A percentile compares a stretch with the other conserved stretches of the same genome.
Conservation (phyloP, 148 eudicot species). For the Arbutus unedo region DNA sequence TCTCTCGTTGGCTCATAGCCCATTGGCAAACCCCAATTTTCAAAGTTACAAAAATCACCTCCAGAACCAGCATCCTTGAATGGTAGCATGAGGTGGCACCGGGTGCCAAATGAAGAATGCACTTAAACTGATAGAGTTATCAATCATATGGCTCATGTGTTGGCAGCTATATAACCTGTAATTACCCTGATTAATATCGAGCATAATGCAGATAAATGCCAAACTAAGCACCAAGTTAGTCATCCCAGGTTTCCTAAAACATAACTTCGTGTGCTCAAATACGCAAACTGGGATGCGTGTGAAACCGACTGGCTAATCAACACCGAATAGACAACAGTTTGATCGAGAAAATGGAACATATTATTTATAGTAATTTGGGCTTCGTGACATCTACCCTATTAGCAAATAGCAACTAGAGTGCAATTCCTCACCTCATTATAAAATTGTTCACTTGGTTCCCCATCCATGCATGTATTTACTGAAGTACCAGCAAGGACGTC, state of each 20-base stretch:
- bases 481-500: constrained; percentile 14
- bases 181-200: not conserved
- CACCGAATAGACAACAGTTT: not conserved
- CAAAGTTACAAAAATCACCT: not conserved
- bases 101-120: not conserved
- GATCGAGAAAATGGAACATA: not conserved
- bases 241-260: not conserved
- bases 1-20: not conserved
- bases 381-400: not conserved
- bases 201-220: not conserved
- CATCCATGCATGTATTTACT: constrained; percentile 26
- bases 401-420: not conserved
- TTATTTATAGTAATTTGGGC: not conserved
- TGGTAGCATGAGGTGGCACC: not conserved
- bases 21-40: too few species aligned
- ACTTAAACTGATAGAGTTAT: not conserved
- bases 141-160: not conserved
- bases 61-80: not conserved
- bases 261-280: not conserved
- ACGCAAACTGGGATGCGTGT: not conserved
- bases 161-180: not conserved
- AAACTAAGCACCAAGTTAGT: not conserved
- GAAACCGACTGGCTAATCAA: not conserved
- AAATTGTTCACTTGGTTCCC: constrained; percentile 25
- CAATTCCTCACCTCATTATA: constrained; percentile 58